Conservation (phyloP, 345 rosid genomes). For the Hibiscus tridactylites region DNA sequence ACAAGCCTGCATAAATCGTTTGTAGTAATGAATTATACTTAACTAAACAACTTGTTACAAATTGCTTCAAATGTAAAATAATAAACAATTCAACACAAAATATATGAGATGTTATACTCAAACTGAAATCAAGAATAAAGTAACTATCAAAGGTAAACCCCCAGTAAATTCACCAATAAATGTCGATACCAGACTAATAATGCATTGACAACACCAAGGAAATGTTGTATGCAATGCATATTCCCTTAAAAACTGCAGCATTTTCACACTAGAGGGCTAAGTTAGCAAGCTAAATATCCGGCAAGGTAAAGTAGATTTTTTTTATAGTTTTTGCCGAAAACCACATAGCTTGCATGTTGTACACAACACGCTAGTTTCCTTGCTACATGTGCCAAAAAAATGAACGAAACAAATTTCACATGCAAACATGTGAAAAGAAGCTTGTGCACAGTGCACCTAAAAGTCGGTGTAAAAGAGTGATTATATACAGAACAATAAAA, state of each 20-base stretch:
- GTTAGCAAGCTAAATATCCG: neutral
- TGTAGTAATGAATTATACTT: neutral
- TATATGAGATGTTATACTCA: neutral
- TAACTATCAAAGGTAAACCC: neutral
- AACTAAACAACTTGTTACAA: neutral
- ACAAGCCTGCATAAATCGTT: conserved; percentile 43
- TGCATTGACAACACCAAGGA: neutral
- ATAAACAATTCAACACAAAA: neutral
- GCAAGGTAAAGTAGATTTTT: neutral
- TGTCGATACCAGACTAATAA: neutral
- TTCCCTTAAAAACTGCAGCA: neutral
- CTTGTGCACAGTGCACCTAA: neutral
- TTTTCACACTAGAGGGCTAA: neutral
- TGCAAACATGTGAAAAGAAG: neutral
- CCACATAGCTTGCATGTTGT: neutral
- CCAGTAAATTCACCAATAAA: neutral
- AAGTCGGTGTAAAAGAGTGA: neutral
- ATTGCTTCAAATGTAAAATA: neutral
- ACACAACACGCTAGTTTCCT: neutral
- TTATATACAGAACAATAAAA: neutral
- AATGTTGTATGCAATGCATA: neutral
- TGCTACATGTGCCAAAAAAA: neutral
- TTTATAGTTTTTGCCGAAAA: neutral
- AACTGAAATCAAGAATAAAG: neutral
- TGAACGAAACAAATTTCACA: neutral